Evolutionary conservation across 139 green algal species (phyloP).

Genomic region (Tetraselmis striata): DNA sequence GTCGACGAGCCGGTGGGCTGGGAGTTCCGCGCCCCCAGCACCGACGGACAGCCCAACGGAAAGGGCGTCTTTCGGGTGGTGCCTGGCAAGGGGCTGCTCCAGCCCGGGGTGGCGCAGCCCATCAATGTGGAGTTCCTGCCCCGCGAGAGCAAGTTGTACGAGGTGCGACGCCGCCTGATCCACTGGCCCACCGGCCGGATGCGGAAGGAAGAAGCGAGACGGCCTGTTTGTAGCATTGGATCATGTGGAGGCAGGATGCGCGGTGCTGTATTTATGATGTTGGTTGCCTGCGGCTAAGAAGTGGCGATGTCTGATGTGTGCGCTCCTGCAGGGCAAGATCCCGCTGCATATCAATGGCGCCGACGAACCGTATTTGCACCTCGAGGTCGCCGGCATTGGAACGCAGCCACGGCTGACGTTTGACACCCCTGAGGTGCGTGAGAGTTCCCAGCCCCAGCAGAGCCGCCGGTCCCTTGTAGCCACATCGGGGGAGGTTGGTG

Average conservation of each 20-base stretch:
- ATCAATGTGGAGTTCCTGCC: background rate
- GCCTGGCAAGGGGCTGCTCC: background rate
- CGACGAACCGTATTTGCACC: conserved; percentile 1
- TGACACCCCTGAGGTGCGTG: conserved; percentile 35
- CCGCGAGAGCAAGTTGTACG: background rate
- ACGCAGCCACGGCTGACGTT: conserved; percentile 49
- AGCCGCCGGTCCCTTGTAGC: no score
- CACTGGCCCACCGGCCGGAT: no score
- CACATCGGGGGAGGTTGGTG: no score
- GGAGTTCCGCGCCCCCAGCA: background rate
- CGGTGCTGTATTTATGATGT: no score
- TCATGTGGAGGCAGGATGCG: no score
- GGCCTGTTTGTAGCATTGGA: no score
- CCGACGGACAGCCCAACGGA: background rate
- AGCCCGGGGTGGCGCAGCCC: background rate
- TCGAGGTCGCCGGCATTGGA: conserved; percentile 32
- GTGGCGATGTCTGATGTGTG: no score
- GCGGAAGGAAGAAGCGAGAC: no score
- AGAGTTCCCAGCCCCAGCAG: no score
- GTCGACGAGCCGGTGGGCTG: background rate
- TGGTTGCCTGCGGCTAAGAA: no score
- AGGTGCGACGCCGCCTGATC: no score
- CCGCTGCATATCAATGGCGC: background rate
- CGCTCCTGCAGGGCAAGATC: background rate
- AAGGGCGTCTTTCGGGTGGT: background rate